Base-by-base conservation (phyloP, 495 filamentous ascomycete genomes). In the Hypoxylon lenormandii region DNA sequence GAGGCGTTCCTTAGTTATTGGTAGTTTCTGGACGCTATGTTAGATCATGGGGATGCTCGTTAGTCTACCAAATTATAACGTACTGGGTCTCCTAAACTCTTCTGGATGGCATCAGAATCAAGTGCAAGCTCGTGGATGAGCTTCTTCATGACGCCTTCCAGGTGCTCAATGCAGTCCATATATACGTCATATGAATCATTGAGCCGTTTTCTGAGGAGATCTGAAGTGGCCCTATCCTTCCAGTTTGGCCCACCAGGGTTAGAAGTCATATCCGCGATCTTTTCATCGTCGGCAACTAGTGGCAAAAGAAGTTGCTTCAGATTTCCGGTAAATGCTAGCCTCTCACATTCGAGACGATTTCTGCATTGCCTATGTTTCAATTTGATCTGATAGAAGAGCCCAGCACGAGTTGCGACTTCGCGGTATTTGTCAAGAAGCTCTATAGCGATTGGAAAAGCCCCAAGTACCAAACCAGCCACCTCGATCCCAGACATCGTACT, bases 401-500 rank as follows among this genome's bases (percentile, higher is more conserved):
- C 70, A 8, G 69, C 15, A 0, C 70, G 62, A 21, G 63, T 67
- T 26, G 71, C 66, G 5, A 67, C 52, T 18, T 78, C 73, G 3
- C 76, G 72, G 51, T 72, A 79, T 16, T 73, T 40, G 19, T 79
- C 77, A 4, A 80, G 67, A 13, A 55, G 59, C 38, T 40, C 40
- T 5, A 80, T 69, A 42, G 76, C 64, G 0, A 80, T 21, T 0
- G 77, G 76, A 30, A 80, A 76, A 12, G 71, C 53, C 0, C 70
- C 73, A 8, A 80, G 66, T 12, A 79, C 57, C 18, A 77, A 11
- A 23, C 78, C 78, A 13, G 73, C 77, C 2, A 75, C 70, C 56
- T 80, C 78, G 13, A 80, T 45, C 13, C 78, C 78, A 8, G 72
- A 75, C 70, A 77, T 76, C 15, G 12, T 30, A n/a, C n/a, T n/a